Conservation (phyloP, 305 asterid genomes). For the Solanum hybrid region DNA sequence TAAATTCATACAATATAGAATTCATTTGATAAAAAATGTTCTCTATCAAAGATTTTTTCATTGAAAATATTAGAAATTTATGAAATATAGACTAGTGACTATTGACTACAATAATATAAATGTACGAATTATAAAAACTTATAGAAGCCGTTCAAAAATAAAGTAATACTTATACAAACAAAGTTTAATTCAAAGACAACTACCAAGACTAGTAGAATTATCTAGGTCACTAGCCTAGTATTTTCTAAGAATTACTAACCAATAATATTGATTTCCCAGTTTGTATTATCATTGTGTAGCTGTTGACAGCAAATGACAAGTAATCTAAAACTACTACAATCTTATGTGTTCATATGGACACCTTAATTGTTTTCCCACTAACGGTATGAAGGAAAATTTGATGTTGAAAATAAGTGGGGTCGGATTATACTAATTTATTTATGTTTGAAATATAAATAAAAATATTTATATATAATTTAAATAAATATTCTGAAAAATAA, state of each 20-base stretch:
- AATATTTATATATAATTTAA: background rate
- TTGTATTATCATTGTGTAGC: background rate
- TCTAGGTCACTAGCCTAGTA: background rate
- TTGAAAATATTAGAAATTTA: too few relatives aligned
- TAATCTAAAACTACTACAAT: background rate
- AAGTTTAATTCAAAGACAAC: background rate
- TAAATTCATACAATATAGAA: background rate
- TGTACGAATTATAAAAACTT: background rate
- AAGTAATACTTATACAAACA: background rate
- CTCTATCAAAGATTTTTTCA: background rate
- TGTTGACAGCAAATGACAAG: background rate
- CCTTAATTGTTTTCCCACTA: background rate
- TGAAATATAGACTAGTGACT: background rate
- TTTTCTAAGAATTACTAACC: background rate
- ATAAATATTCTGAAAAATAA: background rate
- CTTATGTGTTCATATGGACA: background rate
- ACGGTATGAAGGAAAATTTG: background rate
- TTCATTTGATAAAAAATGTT: background rate
- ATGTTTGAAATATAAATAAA: background rate
- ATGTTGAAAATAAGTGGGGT: background rate
- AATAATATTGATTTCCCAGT: background rate
- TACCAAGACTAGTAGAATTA: background rate
- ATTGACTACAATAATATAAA: background rate
- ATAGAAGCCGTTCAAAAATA: background rate
- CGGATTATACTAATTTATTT: background rate